phyloP scores from a whole-genome alignment of 2,329 filamentous ascomycete genomes.

The Pochonia chlamydosporia region DNA sequence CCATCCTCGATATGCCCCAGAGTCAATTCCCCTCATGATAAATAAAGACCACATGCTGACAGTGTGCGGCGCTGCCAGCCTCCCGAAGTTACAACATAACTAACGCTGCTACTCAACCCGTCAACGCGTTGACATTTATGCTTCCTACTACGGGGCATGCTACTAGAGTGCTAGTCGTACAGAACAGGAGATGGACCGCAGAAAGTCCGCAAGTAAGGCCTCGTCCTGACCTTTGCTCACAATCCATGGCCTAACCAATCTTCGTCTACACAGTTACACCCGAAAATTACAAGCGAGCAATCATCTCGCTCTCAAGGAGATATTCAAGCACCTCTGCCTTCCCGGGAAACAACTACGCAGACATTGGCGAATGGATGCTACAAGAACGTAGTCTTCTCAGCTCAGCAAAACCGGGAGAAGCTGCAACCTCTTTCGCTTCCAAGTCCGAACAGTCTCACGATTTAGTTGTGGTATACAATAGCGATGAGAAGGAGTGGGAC shows the following conservation, averaged over 20 bases:
- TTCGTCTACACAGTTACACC: neutral
- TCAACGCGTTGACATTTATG: no score
- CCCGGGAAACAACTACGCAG: constrained; percentile 5
- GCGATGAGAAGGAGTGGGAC: constrained; percentile 1
- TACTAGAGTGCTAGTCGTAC: no score
- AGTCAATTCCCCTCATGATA: no score
- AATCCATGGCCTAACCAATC: neutral
- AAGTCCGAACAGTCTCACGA: constrained; percentile 1
- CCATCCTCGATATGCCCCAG: no score
- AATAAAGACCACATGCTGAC: no score
- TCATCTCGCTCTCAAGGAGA: constrained; percentile 3
- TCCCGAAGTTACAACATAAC: no score
- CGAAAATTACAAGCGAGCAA: constrained; percentile 6
- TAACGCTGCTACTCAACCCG: no score
- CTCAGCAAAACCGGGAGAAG: neutral
- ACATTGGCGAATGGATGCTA: constrained; percentile 1
- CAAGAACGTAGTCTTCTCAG: constrained; percentile 2
- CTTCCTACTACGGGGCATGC: no score
- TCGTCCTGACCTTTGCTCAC: no score
- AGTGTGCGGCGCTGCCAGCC: no score
- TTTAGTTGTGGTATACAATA: constrained; percentile 5
- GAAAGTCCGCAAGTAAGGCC: no score
- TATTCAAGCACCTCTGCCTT: constrained; percentile 2
- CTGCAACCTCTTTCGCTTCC: neutral
- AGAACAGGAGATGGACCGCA: no score